Evolutionary conservation across 2,329 filamentous ascomycete species (phyloP).

Genomic region (Ophiostoma ulmi): DNA sequence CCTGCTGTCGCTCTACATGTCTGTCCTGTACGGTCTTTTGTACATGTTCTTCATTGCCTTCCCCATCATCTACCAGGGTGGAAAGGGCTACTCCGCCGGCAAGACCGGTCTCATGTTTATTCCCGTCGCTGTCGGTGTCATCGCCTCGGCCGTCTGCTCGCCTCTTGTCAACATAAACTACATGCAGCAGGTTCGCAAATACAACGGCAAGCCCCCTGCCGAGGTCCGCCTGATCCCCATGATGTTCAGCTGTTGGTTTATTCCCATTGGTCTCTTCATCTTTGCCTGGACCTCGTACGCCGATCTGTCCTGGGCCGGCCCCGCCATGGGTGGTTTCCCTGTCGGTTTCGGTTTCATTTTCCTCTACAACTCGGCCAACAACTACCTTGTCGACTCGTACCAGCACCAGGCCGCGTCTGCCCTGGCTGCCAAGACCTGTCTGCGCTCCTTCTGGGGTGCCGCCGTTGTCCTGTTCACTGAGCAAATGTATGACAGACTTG

Average conservation of each 20-base stretch:
- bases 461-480: conserved; percentile 70
- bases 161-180: conserved; percentile 80
- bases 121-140: conserved; percentile 67
- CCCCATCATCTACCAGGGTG: conserved; percentile 67
- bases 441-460: conserved; percentile 77
- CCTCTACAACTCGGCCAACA: conserved; percentile 73
- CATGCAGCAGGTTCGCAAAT: conserved; percentile 54
- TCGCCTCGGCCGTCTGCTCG: conserved; percentile 60
- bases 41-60: conserved; percentile 75
- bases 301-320: conserved; percentile 63
- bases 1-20: conserved; percentile 80
- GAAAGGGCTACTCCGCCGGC: conserved; percentile 71
- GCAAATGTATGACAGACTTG: conserved; percentile 71
- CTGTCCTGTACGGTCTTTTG: conserved; percentile 66
- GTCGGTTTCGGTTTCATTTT: conserved; percentile 81
- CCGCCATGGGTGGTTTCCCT: conserved; percentile 63
- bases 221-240: conserved; percentile 77
- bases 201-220: conserved; percentile 68
- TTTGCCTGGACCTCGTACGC: conserved; percentile 58
- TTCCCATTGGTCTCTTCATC: conserved; percentile 50
- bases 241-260: conserved; percentile 71
- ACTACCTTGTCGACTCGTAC: conserved; percentile 63
- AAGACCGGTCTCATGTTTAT: conserved; percentile 84
- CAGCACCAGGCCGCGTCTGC: conserved; percentile 72
- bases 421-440: conserved; percentile 74